Base-by-base conservation (phyloP, 345 rosid genomes). In the Citrus medica region DNA sequence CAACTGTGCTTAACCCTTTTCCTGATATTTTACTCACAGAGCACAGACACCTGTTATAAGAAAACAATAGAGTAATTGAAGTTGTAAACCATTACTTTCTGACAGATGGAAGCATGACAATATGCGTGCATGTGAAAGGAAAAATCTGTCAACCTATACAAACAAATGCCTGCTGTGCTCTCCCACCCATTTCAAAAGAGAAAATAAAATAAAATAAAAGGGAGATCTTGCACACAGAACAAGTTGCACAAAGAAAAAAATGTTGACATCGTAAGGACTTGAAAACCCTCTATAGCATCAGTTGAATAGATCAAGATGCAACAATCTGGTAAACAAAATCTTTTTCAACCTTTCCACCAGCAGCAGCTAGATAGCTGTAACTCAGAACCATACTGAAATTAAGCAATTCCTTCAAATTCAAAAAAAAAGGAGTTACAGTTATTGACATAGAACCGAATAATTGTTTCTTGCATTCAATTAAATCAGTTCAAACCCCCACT, bases 11-110 rank as follows among this genome's bases (percentile, higher is more conserved):
- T 80, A 88, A 89, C 77, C 90, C 93, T 78, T 90, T 87, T 80
- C 95, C 97, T 81, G 91, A 86, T 74, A 90, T 86, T 89, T 84
- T 89, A 79, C 93, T 90, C 84, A 94, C 90, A 71, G 97, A 92
- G 77, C 98, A 92, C 69, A 96, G 93, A 82, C 98, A 96, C 92
- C 99, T 96, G 85, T 48, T 55, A 82, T 74, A 38, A 79, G 64
- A 76, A 78, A 79, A 30, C 32, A 48, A 35, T 46, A 48, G 48
- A 67, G 38, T 38, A 55, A 70, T 55, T 58, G 55, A 77, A 71
- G 73, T 5, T 75, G 58, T 30, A 65, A 63, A 70, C 42, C 74
- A 7, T 48, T 22, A 24, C 35, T 51, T 55, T 67, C 32, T 55
- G 63, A 67, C 10, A 8, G 63, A 35, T 67, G 55, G 64, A 76